A percentile compares a stretch with the other conserved stretches of the same genome.
Conservation (phyloP, 495 filamentous ascomycete genomes). For the Pyronema omphalodes region DNA sequence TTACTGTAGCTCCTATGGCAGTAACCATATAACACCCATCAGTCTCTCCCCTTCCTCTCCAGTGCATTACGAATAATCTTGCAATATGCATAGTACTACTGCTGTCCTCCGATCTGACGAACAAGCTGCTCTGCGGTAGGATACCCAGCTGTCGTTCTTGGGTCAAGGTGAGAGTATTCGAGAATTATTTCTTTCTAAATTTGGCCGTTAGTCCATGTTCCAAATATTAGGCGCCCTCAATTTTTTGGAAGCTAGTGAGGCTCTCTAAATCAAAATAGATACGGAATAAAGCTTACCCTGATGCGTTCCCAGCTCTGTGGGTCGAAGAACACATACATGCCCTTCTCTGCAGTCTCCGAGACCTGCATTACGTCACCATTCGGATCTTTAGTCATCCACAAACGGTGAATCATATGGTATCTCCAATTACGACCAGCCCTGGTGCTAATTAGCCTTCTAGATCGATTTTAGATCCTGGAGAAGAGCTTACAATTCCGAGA, state of each 20-base stretch:
- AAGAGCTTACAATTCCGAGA: conserved; percentile 37
- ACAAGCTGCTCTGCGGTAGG: no score
- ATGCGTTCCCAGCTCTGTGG: conserved; percentile 48
- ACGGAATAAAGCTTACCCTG: conserved; percentile 31
- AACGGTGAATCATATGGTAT: conserved; percentile 52
- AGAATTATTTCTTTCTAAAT: conserved; percentile 23
- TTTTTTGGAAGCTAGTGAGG: background rate
- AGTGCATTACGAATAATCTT: no score
- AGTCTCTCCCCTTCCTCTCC: no score
- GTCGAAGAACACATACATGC: conserved; percentile 57
- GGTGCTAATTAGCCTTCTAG: background rate
- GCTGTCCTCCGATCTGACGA: no score
- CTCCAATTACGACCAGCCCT: conserved; percentile 46
- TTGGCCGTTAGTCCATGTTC: background rate
- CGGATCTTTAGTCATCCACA: conserved; percentile 57
- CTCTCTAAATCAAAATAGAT: no score
- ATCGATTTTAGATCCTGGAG: background rate
- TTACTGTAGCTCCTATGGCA: no score
- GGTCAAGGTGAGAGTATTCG: conserved; percentile 21
- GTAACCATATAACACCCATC: no score
- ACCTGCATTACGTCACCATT: conserved; percentile 34
- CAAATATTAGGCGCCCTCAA: background rate
- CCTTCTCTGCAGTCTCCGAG: conserved; percentile 43
- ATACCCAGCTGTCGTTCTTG: conserved; percentile 2
- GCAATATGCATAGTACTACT: no score